These are phyloP conservation scores for Colletotrichum endophyticum DNA, from an alignment of 2,329 filamentous ascomycete species.

Conservation along the genomic window DNA sequence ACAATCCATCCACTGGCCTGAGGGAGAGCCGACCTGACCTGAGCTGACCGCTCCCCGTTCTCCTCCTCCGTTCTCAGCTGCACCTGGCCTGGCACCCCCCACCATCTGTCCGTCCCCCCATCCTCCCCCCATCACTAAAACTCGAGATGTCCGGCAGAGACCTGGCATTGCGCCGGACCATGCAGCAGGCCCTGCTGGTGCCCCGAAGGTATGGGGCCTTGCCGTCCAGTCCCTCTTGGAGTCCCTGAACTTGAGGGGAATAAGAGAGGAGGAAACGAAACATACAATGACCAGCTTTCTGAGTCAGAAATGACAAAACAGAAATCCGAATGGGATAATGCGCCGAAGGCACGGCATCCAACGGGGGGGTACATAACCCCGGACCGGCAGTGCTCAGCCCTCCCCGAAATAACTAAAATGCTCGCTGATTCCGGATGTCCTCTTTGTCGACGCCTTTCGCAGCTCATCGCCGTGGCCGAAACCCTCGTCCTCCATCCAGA, in stretches of 20 bases:
- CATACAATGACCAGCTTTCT: slow-evolving; percentile 4
- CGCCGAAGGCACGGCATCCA: slow-evolving; percentile 2
- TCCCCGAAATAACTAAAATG: slow-evolving; percentile 18
- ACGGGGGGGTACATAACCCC: slow-evolving; percentile 6
- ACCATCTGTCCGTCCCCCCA: not conserved
- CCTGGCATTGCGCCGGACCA: not conserved
- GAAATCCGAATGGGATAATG: slow-evolving; percentile 3
- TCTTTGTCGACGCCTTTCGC: slow-evolving; percentile 15
- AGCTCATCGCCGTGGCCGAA: slow-evolving; percentile 10
- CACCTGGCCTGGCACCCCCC: not conserved
- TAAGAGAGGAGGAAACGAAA: slow-evolving; percentile 5
- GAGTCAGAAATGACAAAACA: slow-evolving; percentile 19
- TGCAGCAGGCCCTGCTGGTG: not conserved
- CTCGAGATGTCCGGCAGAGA: not conserved
- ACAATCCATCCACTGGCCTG: not conserved
- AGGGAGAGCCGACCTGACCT: not conserved
- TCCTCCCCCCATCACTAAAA: not conserved
- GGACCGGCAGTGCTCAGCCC: slow-evolving; percentile 9
- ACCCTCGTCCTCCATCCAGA: slow-evolving; percentile 5
- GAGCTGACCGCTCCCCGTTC: not conserved
- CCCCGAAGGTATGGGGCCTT: not conserved
- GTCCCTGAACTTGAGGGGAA: not conserved
- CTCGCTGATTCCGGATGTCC: slow-evolving; percentile 14
- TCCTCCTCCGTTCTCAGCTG: not conserved
- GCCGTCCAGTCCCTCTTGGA: not conserved